A percentile compares a stretch with the other conserved stretches of the same genome.
Evolutionary conservation across 257 asterid genomes (phyloP).

Genomic region (Asclepias syriaca): DNA sequence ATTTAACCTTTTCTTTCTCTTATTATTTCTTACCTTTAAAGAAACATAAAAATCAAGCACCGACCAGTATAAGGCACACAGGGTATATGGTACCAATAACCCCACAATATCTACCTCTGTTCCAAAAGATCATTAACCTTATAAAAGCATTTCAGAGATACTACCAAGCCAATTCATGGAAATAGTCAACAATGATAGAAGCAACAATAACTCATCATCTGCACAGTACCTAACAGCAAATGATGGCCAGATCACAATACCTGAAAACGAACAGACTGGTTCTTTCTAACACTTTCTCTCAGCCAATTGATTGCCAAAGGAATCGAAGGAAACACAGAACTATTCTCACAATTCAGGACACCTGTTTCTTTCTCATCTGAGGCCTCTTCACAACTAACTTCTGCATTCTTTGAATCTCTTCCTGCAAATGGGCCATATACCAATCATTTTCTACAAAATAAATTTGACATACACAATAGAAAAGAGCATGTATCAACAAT

Average conservation of each 20-base stretch:
- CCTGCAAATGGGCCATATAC: conserved; percentile 33
- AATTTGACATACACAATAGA: background rate
- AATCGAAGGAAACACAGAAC: conserved; percentile 76
- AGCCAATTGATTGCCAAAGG: conserved; percentile 90
- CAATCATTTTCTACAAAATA: background rate
- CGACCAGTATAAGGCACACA: background rate
- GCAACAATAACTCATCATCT: background rate
- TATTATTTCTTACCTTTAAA: background rate
- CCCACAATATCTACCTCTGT: background rate
- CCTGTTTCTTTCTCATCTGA: conserved; percentile 39
- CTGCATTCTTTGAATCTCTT: conserved; percentile 46
- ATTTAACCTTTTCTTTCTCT: background rate
- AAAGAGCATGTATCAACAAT: background rate
- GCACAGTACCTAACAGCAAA: background rate
- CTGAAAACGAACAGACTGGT: conserved; percentile 71
- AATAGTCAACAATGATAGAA: background rate
- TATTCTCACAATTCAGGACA: conserved; percentile 44
- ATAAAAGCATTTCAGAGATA: background rate
- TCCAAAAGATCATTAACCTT: background rate
- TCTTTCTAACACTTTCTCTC: conserved; percentile 54
- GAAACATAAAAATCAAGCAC: background rate
- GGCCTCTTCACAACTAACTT: conserved; percentile 42
- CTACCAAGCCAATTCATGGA: background rate
- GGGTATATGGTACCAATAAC: background rate
- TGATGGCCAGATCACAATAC: conserved; percentile 27